Evolutionary conservation across 306 rosid species (phyloP).

Genomic region (Cicer judaicum): DNA sequence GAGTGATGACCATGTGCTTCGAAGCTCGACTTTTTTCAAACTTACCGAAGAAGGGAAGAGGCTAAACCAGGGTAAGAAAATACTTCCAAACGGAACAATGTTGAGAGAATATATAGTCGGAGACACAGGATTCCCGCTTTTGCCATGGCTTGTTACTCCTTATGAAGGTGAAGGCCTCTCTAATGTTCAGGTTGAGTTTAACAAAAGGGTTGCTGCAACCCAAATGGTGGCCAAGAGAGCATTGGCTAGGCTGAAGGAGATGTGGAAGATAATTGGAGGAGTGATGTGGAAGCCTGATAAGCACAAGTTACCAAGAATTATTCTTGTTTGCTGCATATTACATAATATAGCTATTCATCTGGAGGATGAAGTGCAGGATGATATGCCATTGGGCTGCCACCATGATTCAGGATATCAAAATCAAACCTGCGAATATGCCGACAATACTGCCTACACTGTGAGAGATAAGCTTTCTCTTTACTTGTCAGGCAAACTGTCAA

Average conservation of each 20-base stretch:
- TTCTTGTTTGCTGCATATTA: constrained; percentile 84
- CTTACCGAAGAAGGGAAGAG: constrained; percentile 65
- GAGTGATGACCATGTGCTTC: constrained; percentile 64
- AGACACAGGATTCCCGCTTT: constrained; percentile 75
- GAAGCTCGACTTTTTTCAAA: constrained; percentile 67
- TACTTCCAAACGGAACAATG: constrained; percentile 56
- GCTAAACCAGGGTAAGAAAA: constrained; percentile 55
- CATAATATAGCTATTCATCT: constrained; percentile 83
- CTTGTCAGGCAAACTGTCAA: constrained; percentile 53
- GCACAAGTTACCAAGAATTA: constrained; percentile 75
- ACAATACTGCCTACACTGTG: constrained; percentile 46
- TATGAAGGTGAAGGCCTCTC: constrained; percentile 63
- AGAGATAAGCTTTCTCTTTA: constrained; percentile 72
- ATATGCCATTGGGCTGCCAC: constrained; percentile 55
- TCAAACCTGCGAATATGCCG: constrained; percentile 64
- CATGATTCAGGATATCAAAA: constrained; percentile 74
- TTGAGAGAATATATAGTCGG: constrained; percentile 74
- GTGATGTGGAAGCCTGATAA: constrained; percentile 92
- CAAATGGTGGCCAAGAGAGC: constrained; percentile 80
- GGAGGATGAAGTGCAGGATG: constrained; percentile 68
- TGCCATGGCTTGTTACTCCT: constrained; percentile 90
- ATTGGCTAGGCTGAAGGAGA: constrained; percentile 74
- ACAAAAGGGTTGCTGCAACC: constrained; percentile 65
- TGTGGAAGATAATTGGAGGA: constrained; percentile 83
- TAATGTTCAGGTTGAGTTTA: constrained; percentile 59